Conservation (phyloP, 2,329 filamentous ascomycete species). For the Apiospora pterosperma region DNA sequence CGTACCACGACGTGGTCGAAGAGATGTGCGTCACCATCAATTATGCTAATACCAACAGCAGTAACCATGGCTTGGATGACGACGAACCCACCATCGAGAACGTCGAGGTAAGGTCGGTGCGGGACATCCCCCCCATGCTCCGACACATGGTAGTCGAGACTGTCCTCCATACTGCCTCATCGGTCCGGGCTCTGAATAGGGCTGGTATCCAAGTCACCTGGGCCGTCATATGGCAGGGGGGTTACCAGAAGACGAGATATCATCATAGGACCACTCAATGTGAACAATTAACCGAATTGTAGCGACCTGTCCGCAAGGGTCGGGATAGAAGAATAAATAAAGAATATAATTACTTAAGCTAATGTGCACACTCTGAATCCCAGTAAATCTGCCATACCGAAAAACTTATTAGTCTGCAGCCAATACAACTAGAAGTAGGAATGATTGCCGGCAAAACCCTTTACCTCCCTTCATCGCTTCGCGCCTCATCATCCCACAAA, state of each 20-base stretch:
- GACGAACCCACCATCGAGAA: neutral
- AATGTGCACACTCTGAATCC: too few relatives aligned
- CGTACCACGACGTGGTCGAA: neutral
- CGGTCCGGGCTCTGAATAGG: neutral
- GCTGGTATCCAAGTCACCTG: neutral
- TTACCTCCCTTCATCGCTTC: neutral
- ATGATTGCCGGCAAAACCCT: neutral
- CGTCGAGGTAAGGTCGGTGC: neutral
- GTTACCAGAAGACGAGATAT: neutral
- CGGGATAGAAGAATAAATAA: too few relatives aligned
- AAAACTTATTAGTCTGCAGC: too few relatives aligned
- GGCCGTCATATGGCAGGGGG: neutral
- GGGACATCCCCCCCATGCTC: neutral
- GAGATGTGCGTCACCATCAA: neutral
- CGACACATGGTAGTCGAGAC: neutral
- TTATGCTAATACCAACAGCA: neutral
- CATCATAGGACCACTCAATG: neutral
- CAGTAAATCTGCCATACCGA: too few relatives aligned
- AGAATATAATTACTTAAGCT: too few relatives aligned
- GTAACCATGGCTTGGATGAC: neutral
- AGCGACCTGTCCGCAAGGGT: neutral
- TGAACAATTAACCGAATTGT: neutral
- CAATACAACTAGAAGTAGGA: too few relatives aligned
- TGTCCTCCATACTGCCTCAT: neutral
- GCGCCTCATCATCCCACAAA: neutral